Percentiles rank a stretch among this genome's conserved stretches.
Conservation (phyloP, 768 basidiomycete species). For the Boletus sp. region DNA sequence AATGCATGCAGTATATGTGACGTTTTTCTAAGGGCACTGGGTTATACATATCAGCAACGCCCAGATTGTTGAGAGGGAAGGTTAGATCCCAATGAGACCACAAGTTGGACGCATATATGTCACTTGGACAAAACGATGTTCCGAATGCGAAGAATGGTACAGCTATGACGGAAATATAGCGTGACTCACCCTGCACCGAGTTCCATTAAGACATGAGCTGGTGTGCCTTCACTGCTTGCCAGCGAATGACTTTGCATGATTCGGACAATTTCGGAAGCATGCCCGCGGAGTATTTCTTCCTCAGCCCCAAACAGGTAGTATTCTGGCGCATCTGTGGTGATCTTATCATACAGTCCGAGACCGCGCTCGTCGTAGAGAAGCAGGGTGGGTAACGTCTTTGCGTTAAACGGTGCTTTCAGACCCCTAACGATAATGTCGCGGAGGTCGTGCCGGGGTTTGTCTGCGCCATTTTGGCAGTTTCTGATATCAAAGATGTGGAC, state of each 20-base stretch:
- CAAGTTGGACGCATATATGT: neutral
- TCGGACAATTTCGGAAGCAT: slow-evolving; percentile 71
- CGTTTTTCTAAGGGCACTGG: slow-evolving; percentile 83
- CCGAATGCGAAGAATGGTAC: neutral
- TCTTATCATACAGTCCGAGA: slow-evolving; percentile 79
- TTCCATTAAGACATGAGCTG: slow-evolving; percentile 70
- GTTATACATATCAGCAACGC: slow-evolving; percentile 7
- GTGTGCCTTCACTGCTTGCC: slow-evolving; percentile 18
- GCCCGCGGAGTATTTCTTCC: slow-evolving; percentile 72
- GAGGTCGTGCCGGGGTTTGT: slow-evolving; percentile 31
- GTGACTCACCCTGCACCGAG: slow-evolving; percentile 86
- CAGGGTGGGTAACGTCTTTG: slow-evolving; percentile 73
- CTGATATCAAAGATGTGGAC: slow-evolving; percentile 25
- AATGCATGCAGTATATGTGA: slow-evolving; percentile 76
- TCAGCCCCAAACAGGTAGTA: slow-evolving; percentile 93
- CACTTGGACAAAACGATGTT: neutral
- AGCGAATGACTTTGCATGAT: slow-evolving; percentile 52
- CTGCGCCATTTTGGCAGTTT: slow-evolving; percentile 2
- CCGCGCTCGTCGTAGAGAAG: slow-evolving; percentile 87
- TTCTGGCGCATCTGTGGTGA: slow-evolving; percentile 72
- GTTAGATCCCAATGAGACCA: too few relatives aligned
- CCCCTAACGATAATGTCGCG: slow-evolving; percentile 50
- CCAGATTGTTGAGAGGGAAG: neutral
- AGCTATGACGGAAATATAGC: neutral
- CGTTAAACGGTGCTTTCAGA: slow-evolving; percentile 48